Base-by-base conservation (phyloP, 495 filamentous ascomycete species). In the Neurospora sp. region DNA sequence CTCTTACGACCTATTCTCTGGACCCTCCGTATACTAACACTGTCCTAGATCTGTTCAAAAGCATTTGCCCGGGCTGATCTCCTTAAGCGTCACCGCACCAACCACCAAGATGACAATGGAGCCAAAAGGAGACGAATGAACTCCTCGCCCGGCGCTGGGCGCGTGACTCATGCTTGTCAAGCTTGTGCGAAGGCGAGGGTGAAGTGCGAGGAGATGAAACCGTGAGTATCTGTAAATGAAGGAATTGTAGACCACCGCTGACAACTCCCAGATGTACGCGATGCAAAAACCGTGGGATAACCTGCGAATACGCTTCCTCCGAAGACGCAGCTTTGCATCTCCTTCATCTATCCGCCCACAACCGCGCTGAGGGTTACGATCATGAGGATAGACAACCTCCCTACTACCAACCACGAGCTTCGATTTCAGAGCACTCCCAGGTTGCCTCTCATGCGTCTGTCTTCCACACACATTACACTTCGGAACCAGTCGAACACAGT, bases 151-250 rank as follows among this genome's bases (percentile, higher is more conserved):
- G 86, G 84, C n/a, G 81, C 84, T 9, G 83, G 85, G 39, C 86
- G 87, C 4, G 87, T 88, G 11, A 86, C 85, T 6, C 87, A 88
- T 72, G 87, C 87, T 2, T 89, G 87, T 72, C 84, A 83, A 37
- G 76, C 83, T 5, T 88, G 88, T 75, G 86, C 88, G 35, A 81
- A 83, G 5, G 86, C 86, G 2, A 84, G 88, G 35, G 80, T 88
- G 9, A 88, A 88, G 74, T 89, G 87, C 72, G 87, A 88, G 74
- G 87, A 89, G 74, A 37, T 74, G 40, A 83, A 84, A 75, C 81
- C 82, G 75, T 70, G 72, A 69, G 77, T 23, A 20, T 9, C 20
- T 31, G 4, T 12, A 12, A 23, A 10, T 14, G 11, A 7, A 3
- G 0, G 2, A 23, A 23, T 20, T 10, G 44, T 2, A 6, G 46